phyloP scores from a whole-genome alignment of 495 filamentous ascomycete species.

The Lepidopterella palustris region DNA sequence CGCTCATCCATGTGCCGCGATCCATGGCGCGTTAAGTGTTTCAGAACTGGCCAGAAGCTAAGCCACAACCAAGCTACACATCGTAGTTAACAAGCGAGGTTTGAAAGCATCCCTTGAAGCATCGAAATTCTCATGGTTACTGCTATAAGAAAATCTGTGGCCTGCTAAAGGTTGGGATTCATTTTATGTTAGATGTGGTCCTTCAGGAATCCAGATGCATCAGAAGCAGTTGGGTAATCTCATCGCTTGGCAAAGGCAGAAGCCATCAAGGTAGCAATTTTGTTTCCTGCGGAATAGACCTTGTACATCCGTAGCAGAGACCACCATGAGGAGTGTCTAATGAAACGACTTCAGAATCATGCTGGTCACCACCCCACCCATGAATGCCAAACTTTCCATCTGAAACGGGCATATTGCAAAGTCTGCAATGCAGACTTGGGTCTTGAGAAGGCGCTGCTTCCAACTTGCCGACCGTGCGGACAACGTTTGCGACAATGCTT shows the following conservation, averaged over 20 bases:
- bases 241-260: not conserved
- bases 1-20: not conserved
- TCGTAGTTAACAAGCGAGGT: too few species aligned
- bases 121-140: too few species aligned
- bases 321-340: not conserved
- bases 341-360: slow-evolving; percentile 4
- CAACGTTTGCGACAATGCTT: slow-evolving; percentile 88
- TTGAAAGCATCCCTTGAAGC: too few species aligned
- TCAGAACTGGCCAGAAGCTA: not conserved
- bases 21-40: not conserved
- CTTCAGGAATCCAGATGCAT: too few species aligned
- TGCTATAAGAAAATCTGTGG: too few species aligned
- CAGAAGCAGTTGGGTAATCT: not conserved
- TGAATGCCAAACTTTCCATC: slow-evolving; percentile 25
- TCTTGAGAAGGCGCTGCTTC: slow-evolving; percentile 16
- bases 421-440: slow-evolving; percentile 13
- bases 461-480: slow-evolving; percentile 77
- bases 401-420: slow-evolving; percentile 30
- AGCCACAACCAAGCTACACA: too few species aligned
- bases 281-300: slow-evolving; percentile 35
- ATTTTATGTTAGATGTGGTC: too few species aligned
- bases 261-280: not conserved
- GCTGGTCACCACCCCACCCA: slow-evolving; percentile 33
- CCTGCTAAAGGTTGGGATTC: too few species aligned
- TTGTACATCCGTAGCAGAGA: slow-evolving; percentile 56